phyloP scores from a whole-genome alignment of 108 stramenopile species.

The Craspedostauros australis region DNA sequence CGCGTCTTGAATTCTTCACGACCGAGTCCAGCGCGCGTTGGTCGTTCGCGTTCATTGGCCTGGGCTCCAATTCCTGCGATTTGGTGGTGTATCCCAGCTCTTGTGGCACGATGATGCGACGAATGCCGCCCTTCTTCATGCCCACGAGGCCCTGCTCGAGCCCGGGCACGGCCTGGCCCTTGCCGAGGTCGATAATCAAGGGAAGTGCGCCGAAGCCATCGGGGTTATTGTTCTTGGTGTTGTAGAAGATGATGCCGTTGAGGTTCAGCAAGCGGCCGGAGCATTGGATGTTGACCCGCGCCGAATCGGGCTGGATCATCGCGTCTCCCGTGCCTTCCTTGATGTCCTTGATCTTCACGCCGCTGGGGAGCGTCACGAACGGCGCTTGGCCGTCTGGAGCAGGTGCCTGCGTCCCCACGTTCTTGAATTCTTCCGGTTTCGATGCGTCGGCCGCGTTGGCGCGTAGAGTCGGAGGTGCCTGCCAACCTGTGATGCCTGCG shows the following conservation, averaged over 20 bases:
- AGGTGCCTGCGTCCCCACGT: constrained; percentile 47
- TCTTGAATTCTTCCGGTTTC: constrained; percentile 33
- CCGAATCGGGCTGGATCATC: constrained; percentile 10
- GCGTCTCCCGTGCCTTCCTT: constrained; percentile 28
- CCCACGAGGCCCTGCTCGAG: constrained; percentile 52
- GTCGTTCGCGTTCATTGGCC: constrained; percentile 47
- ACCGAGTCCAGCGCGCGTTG: constrained; percentile 62
- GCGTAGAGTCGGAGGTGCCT: too few relatives aligned
- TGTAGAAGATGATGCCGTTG: constrained; percentile 69
- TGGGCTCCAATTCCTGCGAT: constrained; percentile 46
- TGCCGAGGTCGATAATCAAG: constrained; percentile 37
- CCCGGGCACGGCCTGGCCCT: constrained; percentile 51
- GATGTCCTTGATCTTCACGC: constrained; percentile 65
- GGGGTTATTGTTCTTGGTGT: constrained; percentile 63
- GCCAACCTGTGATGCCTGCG: too few relatives aligned
- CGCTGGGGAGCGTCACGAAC: constrained; percentile 43
- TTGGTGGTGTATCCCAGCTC: constrained; percentile 40
- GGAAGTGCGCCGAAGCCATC: constrained; percentile 68
- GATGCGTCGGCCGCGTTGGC: too few relatives aligned
- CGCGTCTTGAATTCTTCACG: constrained; percentile 56
- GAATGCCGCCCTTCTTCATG: constrained; percentile 44
- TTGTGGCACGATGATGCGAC: constrained; percentile 57
- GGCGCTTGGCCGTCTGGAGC: constrained; percentile 31
- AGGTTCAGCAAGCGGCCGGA: constrained; percentile 57
- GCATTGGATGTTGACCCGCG: constrained; percentile 42